These are phyloP conservation scores for Medicago truncatula DNA, from an alignment of 306 rosid genomes.

Conservation along the genomic window DNA sequence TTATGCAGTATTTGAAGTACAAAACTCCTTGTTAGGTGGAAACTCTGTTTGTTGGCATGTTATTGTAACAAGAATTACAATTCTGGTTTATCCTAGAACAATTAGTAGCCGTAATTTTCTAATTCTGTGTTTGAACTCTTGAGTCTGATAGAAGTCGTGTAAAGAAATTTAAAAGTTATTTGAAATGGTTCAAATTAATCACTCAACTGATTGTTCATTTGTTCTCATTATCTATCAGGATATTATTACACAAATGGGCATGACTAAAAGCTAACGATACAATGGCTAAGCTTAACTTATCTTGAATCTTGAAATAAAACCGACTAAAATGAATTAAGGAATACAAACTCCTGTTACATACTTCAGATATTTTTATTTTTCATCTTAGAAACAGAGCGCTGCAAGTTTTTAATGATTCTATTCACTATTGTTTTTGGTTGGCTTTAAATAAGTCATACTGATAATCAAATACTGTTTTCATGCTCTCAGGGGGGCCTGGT, in stretches of 20 bases:
- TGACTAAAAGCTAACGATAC: background rate
- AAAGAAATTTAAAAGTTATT: background rate
- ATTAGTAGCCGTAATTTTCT: background rate
- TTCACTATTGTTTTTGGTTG: constrained; percentile 7
- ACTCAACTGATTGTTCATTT: background rate
- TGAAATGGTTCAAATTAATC: background rate
- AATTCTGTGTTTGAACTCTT: background rate
- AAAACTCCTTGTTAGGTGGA: background rate
- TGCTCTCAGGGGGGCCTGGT: constrained; percentile 88
- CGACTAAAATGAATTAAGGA: constrained; percentile 16
- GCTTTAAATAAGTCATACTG: constrained; percentile 36
- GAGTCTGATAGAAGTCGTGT: background rate
- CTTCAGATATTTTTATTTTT: background rate
- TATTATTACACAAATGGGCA: background rate
- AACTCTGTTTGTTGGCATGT: too few species aligned
- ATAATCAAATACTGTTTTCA: constrained; percentile 20
- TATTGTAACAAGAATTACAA: too few species aligned
- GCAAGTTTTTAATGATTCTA: constrained; percentile 3
- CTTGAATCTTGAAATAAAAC: constrained; percentile 29
- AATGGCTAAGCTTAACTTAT: constrained; percentile 14
- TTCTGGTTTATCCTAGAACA: background rate
- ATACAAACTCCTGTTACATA: constrained; percentile 15
- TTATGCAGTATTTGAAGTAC: background rate
- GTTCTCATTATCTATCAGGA: background rate
- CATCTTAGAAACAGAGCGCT: background rate